Evolutionary conservation across 2,329 filamentous ascomycete species (phyloP), one percentile per base, ranked within the genome.

Genomic region (Onygenales sp.): DNA sequence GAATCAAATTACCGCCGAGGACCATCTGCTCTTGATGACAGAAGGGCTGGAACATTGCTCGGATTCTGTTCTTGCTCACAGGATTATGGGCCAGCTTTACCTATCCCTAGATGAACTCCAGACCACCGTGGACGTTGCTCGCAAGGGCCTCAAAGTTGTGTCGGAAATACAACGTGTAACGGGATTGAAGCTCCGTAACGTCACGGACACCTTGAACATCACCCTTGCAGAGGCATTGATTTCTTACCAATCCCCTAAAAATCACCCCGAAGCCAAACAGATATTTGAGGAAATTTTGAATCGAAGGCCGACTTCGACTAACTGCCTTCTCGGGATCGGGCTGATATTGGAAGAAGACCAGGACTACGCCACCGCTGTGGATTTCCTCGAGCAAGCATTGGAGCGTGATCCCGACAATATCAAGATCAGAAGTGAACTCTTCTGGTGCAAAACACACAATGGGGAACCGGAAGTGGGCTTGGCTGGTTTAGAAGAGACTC

Each of bases 321-420:
- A 83, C 33, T 91, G 91, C 2, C 75, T 98, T 56, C 87, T 97
- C 45, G 93, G 93, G 0, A 83, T 96, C 36, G 94, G 93, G 1
- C 72, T 97, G 27, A 92, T 98, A 42, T 85, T 91, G 46, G 90
- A 96, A 68, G 93, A 97, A 62, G 90, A 95, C 59, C 86, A 95
- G 62, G 87, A 97, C 57, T 96, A 88, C 62, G 77, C 81, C 46
- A 79, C 88, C 62, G 93, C 94, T 0, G 83, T 91, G 40, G 80
- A 86, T 32, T 96, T 95, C 63, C 73, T 98, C 10, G 79, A 79
- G 40, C 81, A 88, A 57, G 93, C 93, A 1, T 68, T 94, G 31
- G 67, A 83, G 58, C 81, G 87, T 27, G 88, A 95, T 63, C 74
- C 78, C 2, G 74, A 75, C 9, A 95, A 96, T 60, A 75, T 90